A percentile compares a stretch with the other conserved stretches of the same genome.
These are phyloP conservation scores for Chenopodium quinoa DNA, from an alignment of 148 eudicot genomes.

Conservation along the genomic window DNA sequence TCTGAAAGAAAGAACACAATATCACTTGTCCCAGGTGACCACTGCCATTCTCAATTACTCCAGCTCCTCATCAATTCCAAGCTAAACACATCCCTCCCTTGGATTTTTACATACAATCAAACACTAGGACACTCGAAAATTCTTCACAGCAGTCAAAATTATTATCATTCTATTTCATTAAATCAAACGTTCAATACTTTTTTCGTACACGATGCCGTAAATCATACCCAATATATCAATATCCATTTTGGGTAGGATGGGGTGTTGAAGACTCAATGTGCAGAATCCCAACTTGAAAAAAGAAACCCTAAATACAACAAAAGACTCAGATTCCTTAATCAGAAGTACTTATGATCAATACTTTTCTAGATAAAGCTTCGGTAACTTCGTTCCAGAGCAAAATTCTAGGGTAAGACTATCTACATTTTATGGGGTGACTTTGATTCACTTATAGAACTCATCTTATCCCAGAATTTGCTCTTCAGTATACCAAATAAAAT, in stretches of 20 bases:
- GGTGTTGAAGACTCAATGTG: not conserved
- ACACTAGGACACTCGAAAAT: not conserved
- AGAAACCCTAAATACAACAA: not conserved
- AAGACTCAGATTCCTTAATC: not conserved
- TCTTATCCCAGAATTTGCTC: not conserved
- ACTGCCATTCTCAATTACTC: not conserved
- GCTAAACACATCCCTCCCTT: not conserved
- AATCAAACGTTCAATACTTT: not conserved
- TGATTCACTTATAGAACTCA: not conserved
- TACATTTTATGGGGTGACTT: no score
- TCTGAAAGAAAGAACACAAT: not conserved
- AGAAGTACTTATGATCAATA: not conserved
- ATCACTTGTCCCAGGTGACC: not conserved
- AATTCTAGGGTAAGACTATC: no score
- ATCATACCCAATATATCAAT: not conserved
- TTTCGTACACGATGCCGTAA: not conserved
- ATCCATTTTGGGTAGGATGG: not conserved
- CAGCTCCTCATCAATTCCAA: not conserved
- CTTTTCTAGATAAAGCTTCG: no score
- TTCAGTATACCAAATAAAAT: not conserved
- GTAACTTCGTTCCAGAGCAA: no score
- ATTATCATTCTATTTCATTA: not conserved
- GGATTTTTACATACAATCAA: not conserved
- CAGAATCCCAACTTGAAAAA: not conserved
- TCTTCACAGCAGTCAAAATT: not conserved